Evolutionary conservation across 257 asterid genomes (phyloP), one percentile per base, ranked within the genome.

Genomic region (Orobanche coerulescens): DNA sequence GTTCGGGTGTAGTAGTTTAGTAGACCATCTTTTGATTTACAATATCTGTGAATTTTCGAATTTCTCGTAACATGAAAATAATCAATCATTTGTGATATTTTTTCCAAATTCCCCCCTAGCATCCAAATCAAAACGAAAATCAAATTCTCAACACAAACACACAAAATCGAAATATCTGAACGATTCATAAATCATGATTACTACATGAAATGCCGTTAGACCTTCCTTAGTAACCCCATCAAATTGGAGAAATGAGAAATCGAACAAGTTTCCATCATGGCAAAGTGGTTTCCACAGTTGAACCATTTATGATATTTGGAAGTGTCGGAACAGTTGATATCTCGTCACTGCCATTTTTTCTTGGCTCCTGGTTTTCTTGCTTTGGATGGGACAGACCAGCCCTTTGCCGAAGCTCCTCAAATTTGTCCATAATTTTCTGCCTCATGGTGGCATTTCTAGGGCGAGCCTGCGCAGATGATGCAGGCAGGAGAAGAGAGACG

Each of bases 391-490:
- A 34, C 40, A 77, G n/a, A 24, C 81, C 81, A 24, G 62, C 72
- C 58, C 64, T 81, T 47, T 56, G 70, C 68, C 75, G 67, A 26
- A 78, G 73, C 68, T 54, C 61, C 58, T 69, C 74, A 14, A 78
- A 39, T 66, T 79, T 76, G 71, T 76, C 79, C 71, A 68, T 23
- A 23, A 84, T 72, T 55, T 77, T 80, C 75, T 72, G 70, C 75
- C 77, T 76, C 49, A 68, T 68, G 2, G 79, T 72, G 20, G 85
- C 80, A 33, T 73, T 76, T 65, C 73, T 71, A 19, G 87, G 11
- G 13, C 78, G 76, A 22, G 89, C 94, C 55, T 79, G 87, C 25
- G 85, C 84, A 18, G 81, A 34, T 5, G 79, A 36, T 6, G 76
- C 53, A 0, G 87, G 66, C 54, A 69, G 54, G 26, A 78, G 73